Conservation (phyloP, 1,284 basidiomycete genomes). For the Coniferiporia sulphurascens region DNA sequence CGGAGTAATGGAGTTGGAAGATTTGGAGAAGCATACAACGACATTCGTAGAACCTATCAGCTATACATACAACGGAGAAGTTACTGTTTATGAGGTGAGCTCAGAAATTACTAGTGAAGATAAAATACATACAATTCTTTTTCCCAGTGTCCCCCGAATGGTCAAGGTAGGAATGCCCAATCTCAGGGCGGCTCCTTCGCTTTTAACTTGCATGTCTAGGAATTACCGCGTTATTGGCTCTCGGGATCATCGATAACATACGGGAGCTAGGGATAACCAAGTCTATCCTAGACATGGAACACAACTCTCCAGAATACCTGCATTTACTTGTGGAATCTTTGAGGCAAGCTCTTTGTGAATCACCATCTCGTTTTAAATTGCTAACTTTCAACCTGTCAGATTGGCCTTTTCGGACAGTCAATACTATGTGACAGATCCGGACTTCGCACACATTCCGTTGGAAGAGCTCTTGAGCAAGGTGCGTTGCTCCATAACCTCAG, state of each 20-base stretch:
- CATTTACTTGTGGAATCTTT: constrained; percentile 85
- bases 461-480: constrained; percentile 79
- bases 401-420: constrained; percentile 79
- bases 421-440: constrained; percentile 87
- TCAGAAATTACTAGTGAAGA: constrained; percentile 8
- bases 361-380: constrained; percentile 18
- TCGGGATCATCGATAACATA: constrained; percentile 88
- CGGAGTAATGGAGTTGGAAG: constrained; percentile 86
- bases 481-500: neutral
- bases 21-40: constrained; percentile 77
- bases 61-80: constrained; percentile 80
- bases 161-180: constrained; percentile 58
- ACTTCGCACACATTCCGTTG: constrained; percentile 69
- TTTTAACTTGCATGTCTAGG: constrained; percentile 32
- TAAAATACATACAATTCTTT: constrained; percentile 1
- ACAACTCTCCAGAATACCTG: constrained; percentile 85
- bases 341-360: constrained; percentile 37
- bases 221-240: constrained; percentile 86
- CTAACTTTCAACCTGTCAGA: constrained; percentile 32
- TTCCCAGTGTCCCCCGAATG: constrained; percentile 84
- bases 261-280: constrained; percentile 70
- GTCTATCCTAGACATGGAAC: constrained; percentile 73
- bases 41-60: constrained; percentile 85
- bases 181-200: neutral
- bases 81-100: constrained; percentile 80